These are phyloP conservation scores for Penicillium macrosclerotiorum DNA, from an alignment of 495 filamentous ascomycete genomes.

Conservation along the genomic window DNA sequence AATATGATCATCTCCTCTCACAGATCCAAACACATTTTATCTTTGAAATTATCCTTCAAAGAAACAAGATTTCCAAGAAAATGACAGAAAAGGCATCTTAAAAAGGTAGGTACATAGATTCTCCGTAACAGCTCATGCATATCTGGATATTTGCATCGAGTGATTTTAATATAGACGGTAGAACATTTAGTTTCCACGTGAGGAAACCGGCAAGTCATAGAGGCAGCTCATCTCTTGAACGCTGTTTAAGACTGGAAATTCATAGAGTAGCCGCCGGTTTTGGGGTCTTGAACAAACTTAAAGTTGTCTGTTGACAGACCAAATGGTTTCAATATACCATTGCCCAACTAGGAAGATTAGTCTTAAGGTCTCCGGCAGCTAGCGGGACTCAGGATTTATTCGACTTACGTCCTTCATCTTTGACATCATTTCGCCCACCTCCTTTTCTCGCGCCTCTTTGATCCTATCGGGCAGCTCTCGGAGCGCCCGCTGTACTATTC, in stretches of 20 bases:
- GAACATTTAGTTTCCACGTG: no score
- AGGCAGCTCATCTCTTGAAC: no score
- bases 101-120: no score
- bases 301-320: conserved; percentile 91
- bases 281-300: conserved; percentile 86
- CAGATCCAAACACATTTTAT: not conserved
- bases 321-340: conserved; percentile 89
- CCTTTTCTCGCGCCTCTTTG: conserved; percentile 74
- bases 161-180: no score
- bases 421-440: conserved; percentile 94
- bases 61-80: no score
- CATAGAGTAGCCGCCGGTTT: conserved; percentile 88
- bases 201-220: no score
- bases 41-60: not conserved
- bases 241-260: conserved; percentile 67
- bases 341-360: conserved; percentile 62
- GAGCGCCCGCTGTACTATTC: conserved; percentile 64
- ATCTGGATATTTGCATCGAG: no score
- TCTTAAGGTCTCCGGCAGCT: conserved; percentile 2
- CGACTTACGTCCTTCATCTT: conserved; percentile 80
- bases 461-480: conserved; percentile 61
- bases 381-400: not conserved
- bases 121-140: no score
- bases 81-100: no score
- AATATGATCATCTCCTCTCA: conserved; percentile 41